Evolutionary conservation across 768 basidiomycete genomes (phyloP), one percentile per base, ranked within the genome.

Genomic region (Erythrobasidium yunnanense): DNA sequence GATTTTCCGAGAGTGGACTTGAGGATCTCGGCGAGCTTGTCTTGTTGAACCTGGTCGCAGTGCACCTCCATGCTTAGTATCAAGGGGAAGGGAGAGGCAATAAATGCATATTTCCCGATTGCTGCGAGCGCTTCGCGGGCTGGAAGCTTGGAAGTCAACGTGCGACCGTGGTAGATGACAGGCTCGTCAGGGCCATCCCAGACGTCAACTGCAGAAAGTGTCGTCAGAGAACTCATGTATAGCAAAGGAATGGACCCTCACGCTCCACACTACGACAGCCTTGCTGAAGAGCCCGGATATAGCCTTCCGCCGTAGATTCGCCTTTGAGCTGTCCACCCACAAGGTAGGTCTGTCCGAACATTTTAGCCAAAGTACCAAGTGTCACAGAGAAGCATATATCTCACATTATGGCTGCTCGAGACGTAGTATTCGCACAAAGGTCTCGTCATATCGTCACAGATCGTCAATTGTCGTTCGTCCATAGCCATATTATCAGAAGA

Each of bases 31-130:
- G 83, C 90, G 15, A 95, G 80, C 73, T 80, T 80, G 35, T 87
- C 86, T 74, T 97, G 92, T 74, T 91, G 88, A 27, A 79, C 76
- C 17, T 89, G 65, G 0, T 82, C 79, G 75, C 90, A 93, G 73
- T 93, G 91, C 0, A 92, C 82, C 77, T 97, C 92, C 13, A 90
- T 88, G 1, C 90, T 92, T 60, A 97, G 86, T 72, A 97, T 84
- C 73, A 97, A 79, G 0, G 92, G 92, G 72, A 90, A 95, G 0
- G 88, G 88, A 0, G 89, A 92, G 0, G 87, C 82, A 45, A 87
- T 83, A 73, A 96, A 96, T 0, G 86, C 91, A 73, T 96, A 96
- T 76, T 87, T 87, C 22, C 80, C 79, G 73, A 96, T 87, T 0
- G 90, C 90, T 45, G 81, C 78, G 73, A 89, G 88, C 50, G 90